Conservation (phyloP, 2,329 filamentous ascomycete genomes). For the Trichoderma lentiforme region DNA sequence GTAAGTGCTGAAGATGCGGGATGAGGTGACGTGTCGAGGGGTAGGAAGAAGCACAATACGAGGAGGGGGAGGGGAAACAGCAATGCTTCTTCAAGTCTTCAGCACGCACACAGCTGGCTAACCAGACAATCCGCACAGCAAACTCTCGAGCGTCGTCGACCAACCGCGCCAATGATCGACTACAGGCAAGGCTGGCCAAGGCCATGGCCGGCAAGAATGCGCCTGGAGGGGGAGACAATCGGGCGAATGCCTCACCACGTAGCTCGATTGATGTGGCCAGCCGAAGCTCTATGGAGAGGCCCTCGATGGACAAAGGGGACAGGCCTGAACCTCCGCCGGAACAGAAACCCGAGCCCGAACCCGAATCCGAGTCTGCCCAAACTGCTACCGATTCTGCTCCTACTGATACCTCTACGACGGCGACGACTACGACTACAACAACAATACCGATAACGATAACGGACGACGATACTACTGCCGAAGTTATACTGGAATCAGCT, state of each 20-base stretch:
- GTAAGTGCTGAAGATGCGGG: constrained; percentile 11
- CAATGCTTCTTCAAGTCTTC: neutral
- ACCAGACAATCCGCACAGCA: constrained; percentile 13
- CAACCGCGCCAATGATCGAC: constrained; percentile 57
- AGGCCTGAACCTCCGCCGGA: constrained; percentile 21
- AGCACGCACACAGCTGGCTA: neutral
- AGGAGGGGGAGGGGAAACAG: neutral
- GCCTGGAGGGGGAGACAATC: constrained; percentile 41
- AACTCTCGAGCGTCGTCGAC: constrained; percentile 64
- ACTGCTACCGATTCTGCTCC: neutral
- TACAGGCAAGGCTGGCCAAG: constrained; percentile 86
- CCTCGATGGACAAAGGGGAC: constrained; percentile 26
- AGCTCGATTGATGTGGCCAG: constrained; percentile 36
- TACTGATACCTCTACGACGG: neutral
- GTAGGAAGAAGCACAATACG: neutral
- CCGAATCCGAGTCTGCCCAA: constrained; percentile 6
- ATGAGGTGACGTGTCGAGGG: neutral
- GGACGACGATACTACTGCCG: neutral
- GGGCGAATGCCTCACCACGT: constrained; percentile 35
- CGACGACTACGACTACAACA: neutral
- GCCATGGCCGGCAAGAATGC: constrained; percentile 71
- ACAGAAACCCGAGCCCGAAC: constrained; percentile 14
- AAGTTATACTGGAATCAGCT: neutral
- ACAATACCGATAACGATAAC: neutral
- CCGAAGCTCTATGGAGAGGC: constrained; percentile 29